Evolutionary conservation across 495 filamentous ascomycete genomes (phyloP).

Genomic region (Tuber magnatum): DNA sequence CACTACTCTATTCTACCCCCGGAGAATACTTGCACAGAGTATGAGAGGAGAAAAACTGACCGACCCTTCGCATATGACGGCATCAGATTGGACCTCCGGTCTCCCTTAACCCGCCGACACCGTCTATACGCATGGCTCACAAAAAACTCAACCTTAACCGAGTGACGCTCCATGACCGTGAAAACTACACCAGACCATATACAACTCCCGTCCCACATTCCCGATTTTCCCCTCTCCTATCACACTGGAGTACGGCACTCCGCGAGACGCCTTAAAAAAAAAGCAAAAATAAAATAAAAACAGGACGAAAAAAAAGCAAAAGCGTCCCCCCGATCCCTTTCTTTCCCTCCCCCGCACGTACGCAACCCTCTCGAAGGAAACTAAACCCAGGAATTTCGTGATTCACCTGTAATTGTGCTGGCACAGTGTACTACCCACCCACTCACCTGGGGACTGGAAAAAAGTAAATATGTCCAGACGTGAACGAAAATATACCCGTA

Average conservation of each 20-base stretch:
- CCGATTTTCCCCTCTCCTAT: background rate
- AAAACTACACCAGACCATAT: background rate
- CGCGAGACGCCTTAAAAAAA: slow-evolving; percentile 4
- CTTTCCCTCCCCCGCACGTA: slow-evolving; percentile 4
- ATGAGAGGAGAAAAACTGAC: background rate
- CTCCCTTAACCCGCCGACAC: background rate
- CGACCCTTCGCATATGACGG: background rate
- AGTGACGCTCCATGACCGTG: background rate
- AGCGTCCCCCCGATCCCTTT: slow-evolving; percentile 3
- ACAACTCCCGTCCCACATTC: background rate
- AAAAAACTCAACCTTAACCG: background rate
- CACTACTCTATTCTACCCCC: background rate
- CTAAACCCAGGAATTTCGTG: background rate
- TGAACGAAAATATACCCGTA: too few species aligned
- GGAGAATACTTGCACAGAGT: background rate
- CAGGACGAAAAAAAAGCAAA: slow-evolving; percentile 6
- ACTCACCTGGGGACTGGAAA: background rate
- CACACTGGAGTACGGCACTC: background rate
- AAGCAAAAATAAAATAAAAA: background rate
- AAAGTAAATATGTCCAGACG: background rate
- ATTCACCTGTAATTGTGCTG: background rate
- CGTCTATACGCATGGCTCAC: background rate
- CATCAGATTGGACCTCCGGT: background rate
- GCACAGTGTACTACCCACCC: background rate
- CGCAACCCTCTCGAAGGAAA: slow-evolving; percentile 16